Base-by-base conservation (phyloP, 164 flowering plant genomes). In the Magnolia kwangsiensis region DNA sequence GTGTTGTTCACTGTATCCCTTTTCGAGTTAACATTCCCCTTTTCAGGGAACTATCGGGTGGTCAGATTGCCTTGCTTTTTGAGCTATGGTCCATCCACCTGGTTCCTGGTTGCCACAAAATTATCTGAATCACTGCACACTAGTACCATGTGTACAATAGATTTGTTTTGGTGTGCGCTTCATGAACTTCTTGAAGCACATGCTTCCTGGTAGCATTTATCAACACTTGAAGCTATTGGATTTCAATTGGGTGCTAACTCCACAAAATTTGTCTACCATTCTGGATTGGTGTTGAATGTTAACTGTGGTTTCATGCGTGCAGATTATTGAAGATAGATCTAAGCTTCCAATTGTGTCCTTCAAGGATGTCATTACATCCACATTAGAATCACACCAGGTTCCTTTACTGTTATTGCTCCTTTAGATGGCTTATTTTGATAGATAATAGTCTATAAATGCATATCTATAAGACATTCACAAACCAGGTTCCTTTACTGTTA, bases 261-360 rank as follows among this genome's bases (percentile, higher is more conserved):
- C 13, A 37, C 16, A 23, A 16, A 27, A 9, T 7, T 55, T 64
- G 31, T 37, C 58, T 9, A 61, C 21, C 29, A n/a, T n/a, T 67
- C 67, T 24, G 29, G 63, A 8, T 24, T 23, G 21, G 61, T 18
- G 49, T 75, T 8, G 70, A 74, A 50, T 55, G 37, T 49, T 75
- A 65, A 58, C 2, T 67, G n/a, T 61, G 37, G n/a, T 31, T 51
- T 64, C 50, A 24, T 77, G 69, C 50, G 0, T 86, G 84, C 91
- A 96, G 99, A 85, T 94, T 63, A 24, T 80, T 50, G 88, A 85
- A 80, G 80, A 74, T 69, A 88, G 91, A 81, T 85, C 88, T 72
- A 93, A 87, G 81, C 97, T 96, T 81, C 98, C 98, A 63, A 93
- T 94, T 78, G 83, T 95, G 65, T 87, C 96, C 21, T 96, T 86